Evolutionary conservation across 139 green algal species (phyloP).

Genomic region (Pseudopediastrum boryanum): DNA sequence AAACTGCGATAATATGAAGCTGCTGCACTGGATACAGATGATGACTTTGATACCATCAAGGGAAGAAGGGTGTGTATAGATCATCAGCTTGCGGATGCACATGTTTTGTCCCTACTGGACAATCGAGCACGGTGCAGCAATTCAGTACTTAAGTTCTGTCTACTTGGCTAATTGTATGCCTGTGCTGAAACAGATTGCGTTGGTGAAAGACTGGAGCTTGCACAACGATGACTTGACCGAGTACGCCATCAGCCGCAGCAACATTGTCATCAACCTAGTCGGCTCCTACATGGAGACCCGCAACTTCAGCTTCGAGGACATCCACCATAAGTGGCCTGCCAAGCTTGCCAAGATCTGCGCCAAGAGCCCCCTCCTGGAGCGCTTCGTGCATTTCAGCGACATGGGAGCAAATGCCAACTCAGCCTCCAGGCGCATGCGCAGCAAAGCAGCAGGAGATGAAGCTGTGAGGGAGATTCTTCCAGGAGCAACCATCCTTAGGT

Average conservation of each 20-base stretch:
- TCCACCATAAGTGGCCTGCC: constrained; percentile 57
- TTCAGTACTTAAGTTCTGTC: too few relatives aligned
- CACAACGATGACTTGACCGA: constrained; percentile 78
- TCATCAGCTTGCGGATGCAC: too few relatives aligned
- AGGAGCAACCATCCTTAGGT: constrained; percentile 69
- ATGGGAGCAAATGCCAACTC: constrained; percentile 72
- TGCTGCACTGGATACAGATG: too few relatives aligned
- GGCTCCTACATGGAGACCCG: constrained; percentile 88
- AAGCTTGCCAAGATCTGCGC: constrained; percentile 60
- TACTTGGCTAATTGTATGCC: too few relatives aligned
- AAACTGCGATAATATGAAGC: too few relatives aligned
- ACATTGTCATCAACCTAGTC: constrained; percentile 95
- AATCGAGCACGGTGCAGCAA: too few relatives aligned
- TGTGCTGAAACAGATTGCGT: constrained; percentile 55
- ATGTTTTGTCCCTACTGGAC: too few relatives aligned
- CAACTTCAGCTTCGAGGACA: constrained; percentile 92
- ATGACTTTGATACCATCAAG: too few relatives aligned
- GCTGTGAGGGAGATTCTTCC: constrained; percentile 62
- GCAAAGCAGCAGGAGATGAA: constrained; percentile 81
- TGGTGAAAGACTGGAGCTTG: constrained; percentile 70
- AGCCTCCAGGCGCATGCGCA: constrained; percentile 69
- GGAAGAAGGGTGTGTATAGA: too few relatives aligned
- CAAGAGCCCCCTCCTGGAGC: constrained; percentile 59
- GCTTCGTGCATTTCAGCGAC: constrained; percentile 80
- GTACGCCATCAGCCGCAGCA: constrained; percentile 65